A percentile compares a stretch with the other conserved stretches of the same genome.
phyloP scores from a whole-genome alignment of 2,329 filamentous ascomycete genomes.

The Sporothrix inflata region DNA sequence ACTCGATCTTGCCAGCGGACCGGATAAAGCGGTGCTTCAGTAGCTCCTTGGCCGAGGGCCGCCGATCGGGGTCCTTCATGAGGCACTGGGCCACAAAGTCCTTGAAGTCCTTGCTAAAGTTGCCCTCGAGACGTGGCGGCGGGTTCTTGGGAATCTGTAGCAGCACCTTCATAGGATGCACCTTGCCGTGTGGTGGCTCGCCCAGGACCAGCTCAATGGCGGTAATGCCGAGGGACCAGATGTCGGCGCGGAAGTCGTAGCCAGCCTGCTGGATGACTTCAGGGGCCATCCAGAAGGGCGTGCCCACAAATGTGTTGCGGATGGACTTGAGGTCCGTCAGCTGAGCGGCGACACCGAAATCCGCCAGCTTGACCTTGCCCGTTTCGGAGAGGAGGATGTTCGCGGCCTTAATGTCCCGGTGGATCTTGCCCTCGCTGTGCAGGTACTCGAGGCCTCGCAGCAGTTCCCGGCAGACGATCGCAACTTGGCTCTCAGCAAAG shows the following conservation, averaged over 20 bases:
- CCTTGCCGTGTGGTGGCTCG: constrained; percentile 82
- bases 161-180: constrained; percentile 91
- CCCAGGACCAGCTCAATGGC: constrained; percentile 88
- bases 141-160: constrained; percentile 89
- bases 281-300: constrained; percentile 96
- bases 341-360: constrained; percentile 96
- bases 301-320: constrained; percentile 95
- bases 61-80: constrained; percentile 84
- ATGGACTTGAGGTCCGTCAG: constrained; percentile 97
- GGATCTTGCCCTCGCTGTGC: constrained; percentile 91
- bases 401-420: constrained; percentile 94
- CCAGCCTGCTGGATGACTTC: constrained; percentile 88
- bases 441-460: constrained; percentile 90
- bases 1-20: constrained; percentile 83
- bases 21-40: constrained; percentile 87
- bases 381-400: constrained; percentile 90
- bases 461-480: constrained; percentile 90
- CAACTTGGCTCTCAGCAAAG: constrained; percentile 88
- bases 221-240: constrained; percentile 91
- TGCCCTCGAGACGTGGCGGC: constrained; percentile 80
- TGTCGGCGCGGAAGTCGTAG: constrained; percentile 86
- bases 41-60: constrained; percentile 84
- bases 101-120: constrained; percentile 88
- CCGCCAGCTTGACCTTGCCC: constrained; percentile 92
- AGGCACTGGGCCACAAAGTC: constrained; percentile 91